phyloP scores from a whole-genome alignment of 257 asterid species.

The Nemophila menziesii region DNA sequence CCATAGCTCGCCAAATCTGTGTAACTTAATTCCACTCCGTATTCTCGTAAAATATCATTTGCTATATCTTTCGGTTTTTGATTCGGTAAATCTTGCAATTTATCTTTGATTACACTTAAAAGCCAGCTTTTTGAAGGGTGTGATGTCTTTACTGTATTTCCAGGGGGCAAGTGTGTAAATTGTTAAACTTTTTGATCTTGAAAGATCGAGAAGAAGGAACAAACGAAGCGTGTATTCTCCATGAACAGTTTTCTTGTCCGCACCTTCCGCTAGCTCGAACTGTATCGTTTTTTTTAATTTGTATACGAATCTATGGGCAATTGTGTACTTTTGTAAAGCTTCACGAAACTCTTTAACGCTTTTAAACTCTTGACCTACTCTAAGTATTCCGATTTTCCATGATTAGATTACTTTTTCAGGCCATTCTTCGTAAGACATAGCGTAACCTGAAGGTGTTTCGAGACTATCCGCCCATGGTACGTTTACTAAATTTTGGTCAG shows the following conservation, averaged over 20 bases:
- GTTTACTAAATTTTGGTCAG: constrained; percentile 24
- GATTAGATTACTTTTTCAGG: constrained; percentile 66
- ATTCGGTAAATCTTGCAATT: constrained; percentile 64
- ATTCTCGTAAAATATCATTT: constrained; percentile 62
- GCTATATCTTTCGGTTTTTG: constrained; percentile 72
- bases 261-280: constrained; percentile 71
- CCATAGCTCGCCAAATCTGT: constrained; percentile 74
- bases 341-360: constrained; percentile 75
- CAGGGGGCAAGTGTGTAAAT: constrained; percentile 68
- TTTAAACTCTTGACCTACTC: constrained; percentile 72
- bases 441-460: constrained; percentile 22
- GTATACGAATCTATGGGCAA: constrained; percentile 71
- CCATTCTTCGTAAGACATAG: constrained; percentile 43
- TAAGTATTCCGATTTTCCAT: constrained; percentile 66
- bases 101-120: constrained; percentile 68
- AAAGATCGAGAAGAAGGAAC: constrained; percentile 49
- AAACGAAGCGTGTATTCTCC: constrained; percentile 88
- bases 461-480: constrained; percentile 27
- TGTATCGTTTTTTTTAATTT: constrained; percentile 65
- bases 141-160: constrained; percentile 75
- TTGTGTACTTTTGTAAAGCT: constrained; percentile 70
- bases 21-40: constrained; percentile 55
- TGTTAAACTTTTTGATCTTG: constrained; percentile 57
- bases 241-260: constrained; percentile 66
- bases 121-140: constrained; percentile 74